These are phyloP conservation scores for Lumnitzera littorea DNA, from an alignment of 345 rosid species.

Conservation along the genomic window DNA sequence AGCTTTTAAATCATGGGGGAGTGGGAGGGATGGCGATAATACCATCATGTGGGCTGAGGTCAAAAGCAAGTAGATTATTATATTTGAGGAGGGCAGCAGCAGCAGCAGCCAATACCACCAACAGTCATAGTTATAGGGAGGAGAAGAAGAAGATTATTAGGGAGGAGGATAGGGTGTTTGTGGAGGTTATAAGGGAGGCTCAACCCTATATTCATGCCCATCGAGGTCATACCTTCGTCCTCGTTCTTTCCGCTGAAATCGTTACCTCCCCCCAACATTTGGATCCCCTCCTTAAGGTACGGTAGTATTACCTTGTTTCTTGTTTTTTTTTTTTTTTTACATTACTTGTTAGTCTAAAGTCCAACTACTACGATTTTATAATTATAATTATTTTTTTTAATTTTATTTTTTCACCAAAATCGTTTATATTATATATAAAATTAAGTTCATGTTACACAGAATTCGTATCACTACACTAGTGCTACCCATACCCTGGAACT, in stretches of 20 bases:
- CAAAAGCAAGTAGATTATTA: too few relatives aligned
- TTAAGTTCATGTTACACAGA: too few relatives aligned
- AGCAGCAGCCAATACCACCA: not conserved
- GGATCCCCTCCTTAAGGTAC: constrained; percentile 26
- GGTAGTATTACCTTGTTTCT: not conserved
- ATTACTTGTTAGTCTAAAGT: too few relatives aligned
- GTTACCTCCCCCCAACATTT: constrained; percentile 8
- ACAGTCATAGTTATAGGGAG: not conserved
- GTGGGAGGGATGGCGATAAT: not conserved
- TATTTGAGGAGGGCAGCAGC: too few relatives aligned
- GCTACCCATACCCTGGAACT: too few relatives aligned
- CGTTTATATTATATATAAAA: too few relatives aligned
- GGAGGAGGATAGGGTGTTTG: constrained; percentile 16
- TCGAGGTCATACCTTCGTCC: constrained; percentile 28
- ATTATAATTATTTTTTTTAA: too few relatives aligned
- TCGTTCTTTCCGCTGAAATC: constrained; percentile 23
- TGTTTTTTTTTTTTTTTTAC: not conserved
- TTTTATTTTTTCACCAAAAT: too few relatives aligned
- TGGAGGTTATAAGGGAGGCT: constrained; percentile 24
- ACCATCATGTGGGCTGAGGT: too few relatives aligned
- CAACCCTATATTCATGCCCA: constrained; percentile 28
- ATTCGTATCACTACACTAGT: too few relatives aligned
- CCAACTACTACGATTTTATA: too few relatives aligned
- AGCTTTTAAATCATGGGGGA: too few relatives aligned
- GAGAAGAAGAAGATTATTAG: not conserved